Percentiles rank a stretch among this genome's conserved stretches.
Evolutionary conservation across 192 early-diverging fungal genomes (phyloP).

Genomic region (Coemansia sp.): DNA sequence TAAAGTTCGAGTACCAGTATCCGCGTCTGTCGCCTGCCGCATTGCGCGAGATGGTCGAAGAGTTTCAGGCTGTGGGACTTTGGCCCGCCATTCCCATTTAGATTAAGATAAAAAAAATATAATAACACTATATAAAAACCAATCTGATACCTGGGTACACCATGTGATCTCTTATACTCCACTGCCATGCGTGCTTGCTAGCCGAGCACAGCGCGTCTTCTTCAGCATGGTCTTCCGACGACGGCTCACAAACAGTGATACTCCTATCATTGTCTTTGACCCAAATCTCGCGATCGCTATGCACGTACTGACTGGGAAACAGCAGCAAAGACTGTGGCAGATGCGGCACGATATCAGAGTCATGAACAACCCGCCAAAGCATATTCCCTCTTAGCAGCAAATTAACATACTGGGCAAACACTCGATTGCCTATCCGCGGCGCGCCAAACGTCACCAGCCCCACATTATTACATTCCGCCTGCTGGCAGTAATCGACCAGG

Average conservation of each 20-base stretch:
- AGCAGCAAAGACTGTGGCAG: conserved; percentile 20
- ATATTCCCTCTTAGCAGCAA: conserved; percentile 20
- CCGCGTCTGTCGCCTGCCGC: conserved; percentile 68
- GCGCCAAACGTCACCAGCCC: conserved; percentile 36
- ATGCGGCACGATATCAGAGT: conserved; percentile 31
- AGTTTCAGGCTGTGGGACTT: conserved; percentile 76
- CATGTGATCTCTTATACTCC: conserved; percentile 40
- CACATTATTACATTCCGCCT: background rate
- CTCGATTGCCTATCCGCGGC: conserved; percentile 35
- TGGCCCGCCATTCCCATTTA: conserved; percentile 68
- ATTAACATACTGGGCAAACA: conserved; percentile 38
- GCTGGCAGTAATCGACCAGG: conserved; percentile 18
- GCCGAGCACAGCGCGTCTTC: conserved; percentile 38
- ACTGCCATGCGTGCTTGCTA: conserved; percentile 15
- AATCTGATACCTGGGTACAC: conserved; percentile 35
- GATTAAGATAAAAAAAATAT: too few relatives aligned
- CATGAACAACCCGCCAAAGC: conserved; percentile 29
- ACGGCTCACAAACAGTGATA: background rate
- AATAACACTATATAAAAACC: background rate
- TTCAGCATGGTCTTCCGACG: background rate
- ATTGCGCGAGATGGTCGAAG: conserved; percentile 74
- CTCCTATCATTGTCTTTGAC: conserved; percentile 17
- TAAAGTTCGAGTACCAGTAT: conserved; percentile 64
- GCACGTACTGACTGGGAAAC: conserved; percentile 21
- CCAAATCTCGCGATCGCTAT: conserved; percentile 39